Conservation (phyloP, 805 yeast genomes). For the Yarrowia sp. region DNA sequence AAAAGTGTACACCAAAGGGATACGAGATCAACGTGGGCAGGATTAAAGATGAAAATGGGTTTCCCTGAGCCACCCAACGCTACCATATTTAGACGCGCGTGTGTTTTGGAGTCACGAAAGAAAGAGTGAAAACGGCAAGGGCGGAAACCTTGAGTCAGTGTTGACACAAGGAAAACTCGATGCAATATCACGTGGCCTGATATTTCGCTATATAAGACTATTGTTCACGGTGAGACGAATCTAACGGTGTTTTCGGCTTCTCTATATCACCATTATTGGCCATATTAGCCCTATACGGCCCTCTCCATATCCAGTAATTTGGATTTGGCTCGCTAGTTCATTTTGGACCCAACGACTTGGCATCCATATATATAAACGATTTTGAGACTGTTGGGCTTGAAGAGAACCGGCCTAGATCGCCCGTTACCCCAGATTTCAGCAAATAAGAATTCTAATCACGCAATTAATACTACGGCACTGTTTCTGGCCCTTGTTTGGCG, state of each 20-base stretch:
- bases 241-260: not conserved
- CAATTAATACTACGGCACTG: not conserved
- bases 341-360: not conserved
- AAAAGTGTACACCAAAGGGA: not conserved
- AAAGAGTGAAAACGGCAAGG: not conserved
- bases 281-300: not conserved
- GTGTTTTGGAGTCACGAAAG: not conserved
- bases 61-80: not conserved
- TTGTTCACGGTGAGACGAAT: not conserved
- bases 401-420: not conserved
- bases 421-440: not conserved
- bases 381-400: no score
- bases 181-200: not conserved
- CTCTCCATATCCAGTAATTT: no score
- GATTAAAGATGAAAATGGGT: not conserved
- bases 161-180: not conserved
- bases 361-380: no score
- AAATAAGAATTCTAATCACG: no score
- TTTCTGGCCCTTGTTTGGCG: not conserved
- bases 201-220: not conserved
- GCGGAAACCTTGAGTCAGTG: slow-evolving; percentile 2
- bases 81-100: not conserved
- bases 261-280: not conserved
- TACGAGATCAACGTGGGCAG: not conserved
- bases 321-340: not conserved